Evolutionary conservation across 2,329 filamentous ascomycete species (phyloP), one percentile per base, ranked within the genome.

Genomic region (Neofusicoccum sp.): DNA sequence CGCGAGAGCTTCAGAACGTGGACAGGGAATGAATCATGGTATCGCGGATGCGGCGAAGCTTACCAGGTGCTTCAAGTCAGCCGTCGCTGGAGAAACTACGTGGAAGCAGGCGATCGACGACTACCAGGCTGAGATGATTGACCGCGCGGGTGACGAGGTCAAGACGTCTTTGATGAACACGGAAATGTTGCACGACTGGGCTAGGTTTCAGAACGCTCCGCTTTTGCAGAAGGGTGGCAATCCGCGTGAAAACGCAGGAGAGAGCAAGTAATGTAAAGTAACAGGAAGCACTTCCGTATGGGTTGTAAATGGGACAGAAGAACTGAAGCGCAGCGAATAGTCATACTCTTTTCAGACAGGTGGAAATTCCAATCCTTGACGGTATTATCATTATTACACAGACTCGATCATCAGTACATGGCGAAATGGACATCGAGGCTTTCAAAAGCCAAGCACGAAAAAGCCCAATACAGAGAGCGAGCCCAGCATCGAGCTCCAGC

Each of bases 1-100:
- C 33, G 37, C 31, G 9, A 1, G n/a, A 28, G 6, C 31, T 50
- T 11, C 44, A 76, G 72, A 77, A 54, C 75, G 81, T 16, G 81
- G 80, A 0, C 80, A 83, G 67, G 80, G 80, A 0, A 71, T 82
- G 16, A 83, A 82, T 63, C 79, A 82, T 64, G 76, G 76, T 3
- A 71, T 83, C 7, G 75, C 75, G 1, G 81, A 83, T 64, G 78
- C 76, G 2, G 74, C 71, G 28, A 71, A 67, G 34, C 67, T 75
- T 4, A 69, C 71, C 1, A 67, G 71, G 56, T 68, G 1, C 61
- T 67, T 58, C 7, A 45, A 44, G 37, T 39, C 37, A 12, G 54
- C 54, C 7, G 29, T 56, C 39, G 52, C 12, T 63, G 66, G n/a
- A 9, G 33, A 31, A 12, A 33, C 16, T 7, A 36, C 59, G 4